These are phyloP conservation scores for Hygrophila difformis DNA, from an alignment of 257 asterid genomes.

Conservation along the genomic window DNA sequence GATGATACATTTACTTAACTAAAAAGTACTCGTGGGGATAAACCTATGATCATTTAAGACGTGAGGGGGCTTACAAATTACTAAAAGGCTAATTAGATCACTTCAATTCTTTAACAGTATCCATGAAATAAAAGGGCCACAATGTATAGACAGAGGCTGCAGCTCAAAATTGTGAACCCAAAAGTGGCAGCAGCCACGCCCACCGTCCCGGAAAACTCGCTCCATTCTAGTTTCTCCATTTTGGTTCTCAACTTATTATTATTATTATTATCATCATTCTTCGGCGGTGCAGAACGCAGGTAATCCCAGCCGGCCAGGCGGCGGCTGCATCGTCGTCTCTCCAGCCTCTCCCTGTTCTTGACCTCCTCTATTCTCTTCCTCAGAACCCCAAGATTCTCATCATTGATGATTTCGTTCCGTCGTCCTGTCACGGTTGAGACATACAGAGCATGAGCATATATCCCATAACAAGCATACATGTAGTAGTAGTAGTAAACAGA, in stretches of 20 bases:
- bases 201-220: conserved; percentile 19
- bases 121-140: conserved; percentile 36
- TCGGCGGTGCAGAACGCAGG: not conserved
- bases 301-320: conserved; percentile 31
- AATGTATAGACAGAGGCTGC: conserved; percentile 32
- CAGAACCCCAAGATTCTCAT: conserved; percentile 24
- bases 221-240: not conserved
- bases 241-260: conserved; percentile 1
- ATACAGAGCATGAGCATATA: too few species aligned
- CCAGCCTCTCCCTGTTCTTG: conserved; percentile 35
- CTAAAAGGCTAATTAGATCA: too few species aligned
- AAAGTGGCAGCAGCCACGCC: conserved; percentile 25
- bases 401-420: too few species aligned
- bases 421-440: too few species aligned
- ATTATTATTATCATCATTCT: too few species aligned
- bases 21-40: too few species aligned
- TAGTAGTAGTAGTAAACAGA: too few species aligned
- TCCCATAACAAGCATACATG: too few species aligned
- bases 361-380: conserved; percentile 38
- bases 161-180: conserved; percentile 32
- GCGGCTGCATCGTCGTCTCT: conserved; percentile 23
- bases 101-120: conserved; percentile 15
- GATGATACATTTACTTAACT: too few species aligned
- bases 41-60: too few species aligned
- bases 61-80: too few species aligned